Base-by-base conservation (phyloP, 257 asterid species). In the Fraxinus pennsylvanica region DNA sequence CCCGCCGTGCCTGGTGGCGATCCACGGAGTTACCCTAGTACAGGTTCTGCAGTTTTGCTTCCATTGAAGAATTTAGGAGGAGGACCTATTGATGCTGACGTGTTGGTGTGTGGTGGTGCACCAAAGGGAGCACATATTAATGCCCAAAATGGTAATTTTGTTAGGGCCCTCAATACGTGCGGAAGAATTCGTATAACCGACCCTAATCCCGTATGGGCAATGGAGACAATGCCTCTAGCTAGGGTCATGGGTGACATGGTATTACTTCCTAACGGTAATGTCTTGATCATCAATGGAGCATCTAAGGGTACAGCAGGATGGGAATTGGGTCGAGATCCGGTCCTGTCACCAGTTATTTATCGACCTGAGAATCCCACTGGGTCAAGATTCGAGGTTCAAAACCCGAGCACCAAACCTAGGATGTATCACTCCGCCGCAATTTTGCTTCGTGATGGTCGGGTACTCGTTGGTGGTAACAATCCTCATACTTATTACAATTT, bases 61-160 rank as follows among this genome's bases (percentile, higher is more conserved):
- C 85, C 87, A 0, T 17, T 86, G 72, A 77, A 73, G 76, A 66
- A 76, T 52, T 32, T 39, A 36, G 76, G 17, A 9, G 72, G 74
- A 27, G 72, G 74, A 27, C 35, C 66, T 0, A 22, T 72, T 10
- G 61, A 19, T 30, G 83, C 71, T 9, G 82, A 83, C 38, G 82
- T 86, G 36, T 61, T 85, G 74, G 80, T 85, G 10, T 85, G 88
- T 67, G 88, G 88, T 7, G 88, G 88, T 30, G 77, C 86, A 8
- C 86, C 89, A 9, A 78, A 10, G 72, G 87, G 85, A 0, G 33
- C 89, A 22, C 78, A 59, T 19, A 32, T 19, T 3, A 81, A 43
- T 25, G 83, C 85, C 13, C 35, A 22, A 1, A 57, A 47, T 9
- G 69, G 80, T 10, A 69, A 78, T 0, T 84, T 81, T 61, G 29